Conservation (phyloP, 768 basidiomycete species). For the Trametes maxima region DNA sequence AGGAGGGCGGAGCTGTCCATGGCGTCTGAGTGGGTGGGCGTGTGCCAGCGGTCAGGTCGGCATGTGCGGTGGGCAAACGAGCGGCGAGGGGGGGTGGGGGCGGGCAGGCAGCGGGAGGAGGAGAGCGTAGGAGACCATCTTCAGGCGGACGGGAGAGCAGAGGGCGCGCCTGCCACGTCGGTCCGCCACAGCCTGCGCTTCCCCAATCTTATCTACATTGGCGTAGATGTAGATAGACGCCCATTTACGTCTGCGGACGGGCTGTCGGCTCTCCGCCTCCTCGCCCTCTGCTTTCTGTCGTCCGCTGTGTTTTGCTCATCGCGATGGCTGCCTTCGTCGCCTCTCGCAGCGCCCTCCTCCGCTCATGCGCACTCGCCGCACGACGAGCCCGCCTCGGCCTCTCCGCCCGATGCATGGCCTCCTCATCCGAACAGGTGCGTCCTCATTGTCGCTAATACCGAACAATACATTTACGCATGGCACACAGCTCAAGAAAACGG, state of each 20-base stretch:
- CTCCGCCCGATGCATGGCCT: conserved; percentile 12
- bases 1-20: conserved; percentile 28
- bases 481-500: conserved; percentile 61
- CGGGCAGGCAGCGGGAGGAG: neutral
- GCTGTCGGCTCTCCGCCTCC: neutral
- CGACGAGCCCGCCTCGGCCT: neutral
- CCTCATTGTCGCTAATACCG: neutral
- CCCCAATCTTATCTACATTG: too few relatives aligned
- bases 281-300: conserved; percentile 6
- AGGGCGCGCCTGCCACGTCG: too few relatives aligned
- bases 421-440: conserved; percentile 3
- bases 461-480: neutral
- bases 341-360: neutral
- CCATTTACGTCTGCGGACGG: neutral
- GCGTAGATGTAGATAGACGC: too few relatives aligned
- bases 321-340: neutral
- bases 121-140: neutral
- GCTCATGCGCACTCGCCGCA: neutral
- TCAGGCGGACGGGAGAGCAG: too few relatives aligned
- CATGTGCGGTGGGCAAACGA: conserved; percentile 1
- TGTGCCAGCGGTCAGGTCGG: conserved; percentile 13
- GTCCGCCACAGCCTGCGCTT: too few relatives aligned
- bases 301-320: neutral
- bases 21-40: neutral
- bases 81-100: neutral